Conservation (phyloP, 345 rosid species). For the Murraya koenigii region DNA sequence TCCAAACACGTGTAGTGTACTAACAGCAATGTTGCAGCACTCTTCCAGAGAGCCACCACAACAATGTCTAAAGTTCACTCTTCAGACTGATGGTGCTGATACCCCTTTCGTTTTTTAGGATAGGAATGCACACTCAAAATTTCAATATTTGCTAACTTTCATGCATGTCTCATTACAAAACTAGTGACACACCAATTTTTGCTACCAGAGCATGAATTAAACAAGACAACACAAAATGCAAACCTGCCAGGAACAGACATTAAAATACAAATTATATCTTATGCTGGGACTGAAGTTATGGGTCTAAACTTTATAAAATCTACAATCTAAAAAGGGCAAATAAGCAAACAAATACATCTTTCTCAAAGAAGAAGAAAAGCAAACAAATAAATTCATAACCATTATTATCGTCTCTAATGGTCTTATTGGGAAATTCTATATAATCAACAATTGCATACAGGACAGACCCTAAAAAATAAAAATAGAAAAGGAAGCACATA, state of each 20-base stretch:
- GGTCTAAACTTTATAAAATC: neutral
- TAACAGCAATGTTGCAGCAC: neutral
- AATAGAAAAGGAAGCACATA: neutral
- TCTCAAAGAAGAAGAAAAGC: neutral
- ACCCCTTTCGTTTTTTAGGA: neutral
- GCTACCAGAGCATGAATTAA: neutral
- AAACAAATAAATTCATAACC: neutral
- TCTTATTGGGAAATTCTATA: neutral
- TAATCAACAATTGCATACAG: neutral
- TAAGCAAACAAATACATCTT: neutral
- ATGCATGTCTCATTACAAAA: neutral
- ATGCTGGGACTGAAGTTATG: neutral
- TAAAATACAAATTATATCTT: neutral
- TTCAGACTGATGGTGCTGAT: neutral
- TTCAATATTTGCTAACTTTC: neutral
- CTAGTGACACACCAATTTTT: neutral
- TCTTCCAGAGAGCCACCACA: neutral
- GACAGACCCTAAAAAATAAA: neutral
- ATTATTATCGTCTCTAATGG: neutral
- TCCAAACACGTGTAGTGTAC: neutral
- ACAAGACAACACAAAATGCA: neutral
- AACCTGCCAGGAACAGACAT: neutral
- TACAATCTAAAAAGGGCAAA: neutral
- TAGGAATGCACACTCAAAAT: neutral
- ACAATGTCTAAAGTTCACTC: neutral